phyloP scores from a whole-genome alignment of 148 eudicot genomes.

The Talinum fruticosum region DNA sequence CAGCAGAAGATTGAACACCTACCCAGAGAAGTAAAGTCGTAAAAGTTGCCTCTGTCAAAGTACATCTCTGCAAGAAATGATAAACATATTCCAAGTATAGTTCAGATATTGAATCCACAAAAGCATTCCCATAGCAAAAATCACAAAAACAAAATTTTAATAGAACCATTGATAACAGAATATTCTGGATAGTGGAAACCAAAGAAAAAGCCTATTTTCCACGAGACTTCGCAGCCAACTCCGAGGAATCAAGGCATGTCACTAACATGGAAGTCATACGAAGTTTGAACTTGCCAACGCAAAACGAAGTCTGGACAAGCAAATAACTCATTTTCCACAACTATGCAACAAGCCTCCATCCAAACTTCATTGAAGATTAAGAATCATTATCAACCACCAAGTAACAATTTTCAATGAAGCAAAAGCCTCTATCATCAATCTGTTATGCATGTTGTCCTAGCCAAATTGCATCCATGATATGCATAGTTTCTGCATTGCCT shows the following conservation, averaged over 20 bases:
- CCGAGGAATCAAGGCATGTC: neutral
- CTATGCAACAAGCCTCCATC: neutral
- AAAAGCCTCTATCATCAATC: neutral
- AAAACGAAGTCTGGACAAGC: neutral
- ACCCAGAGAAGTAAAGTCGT: slow-evolving; percentile 93
- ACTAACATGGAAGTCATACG: neutral
- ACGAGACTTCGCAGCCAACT: neutral
- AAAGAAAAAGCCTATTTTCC: neutral
- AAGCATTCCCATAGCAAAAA: slow-evolving; percentile 10
- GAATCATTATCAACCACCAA: neutral
- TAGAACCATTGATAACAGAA: slow-evolving; percentile 2
- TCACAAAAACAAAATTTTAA: slow-evolving; percentile 1
- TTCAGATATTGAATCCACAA: neutral
- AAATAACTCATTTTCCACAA: neutral
- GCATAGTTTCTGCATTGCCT: neutral
- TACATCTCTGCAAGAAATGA: slow-evolving; percentile 78
- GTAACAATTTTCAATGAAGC: neutral
- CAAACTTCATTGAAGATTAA: neutral
- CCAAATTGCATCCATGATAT: neutral
- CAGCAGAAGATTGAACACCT: slow-evolving; percentile 21
- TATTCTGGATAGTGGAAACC: neutral
- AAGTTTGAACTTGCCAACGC: neutral
- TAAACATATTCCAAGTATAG: neutral
- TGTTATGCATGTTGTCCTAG: neutral
- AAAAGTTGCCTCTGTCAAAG: slow-evolving; percentile 81